Base-by-base conservation (phyloP, 2,329 filamentous ascomycete species). In the Orbilia ellipsospora region DNA sequence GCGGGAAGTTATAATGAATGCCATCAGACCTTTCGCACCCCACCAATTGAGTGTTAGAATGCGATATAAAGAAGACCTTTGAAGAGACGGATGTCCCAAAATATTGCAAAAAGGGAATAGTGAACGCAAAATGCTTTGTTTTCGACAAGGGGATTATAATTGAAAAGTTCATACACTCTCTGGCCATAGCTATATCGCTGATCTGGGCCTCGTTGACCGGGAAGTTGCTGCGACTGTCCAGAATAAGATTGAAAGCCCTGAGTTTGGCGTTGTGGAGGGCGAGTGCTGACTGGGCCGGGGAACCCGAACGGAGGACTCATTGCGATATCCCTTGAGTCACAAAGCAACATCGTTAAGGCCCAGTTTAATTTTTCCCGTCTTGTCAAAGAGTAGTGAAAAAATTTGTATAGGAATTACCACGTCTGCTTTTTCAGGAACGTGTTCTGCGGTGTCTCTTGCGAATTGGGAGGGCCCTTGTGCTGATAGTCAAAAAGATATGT, bases 261-360 rank as follows among this genome's bases (percentile, higher is more conserved):
- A 23, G 4, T 59, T 40, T 67, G 63, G 15, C 63, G 54, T 62
- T 74, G 65, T 10, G 45, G 70, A 31, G 70, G 70, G 45, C 63
- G 70, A 51, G 70, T 57, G 16, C 62, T 56, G 31, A 67, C 69
- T 26, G 69, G 61, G 52, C 63, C 63, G 15, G 56, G 63, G 28
- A 74, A 67, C 51, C 70, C 70, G 18, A 74, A 68, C 50, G 70
- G 63, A 68, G 70, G 70, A 62, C 70, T 68, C 70, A 63, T 74
- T 68, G 63, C 70, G 70, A 65, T 66, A 68, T 74, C 70, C 70
- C 70, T 74, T 74, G 70, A 74, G 57, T 74, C 70, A 74, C 70
- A 74, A 57, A 74, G 70, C 50, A 74, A 74, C 70, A 74, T 74
- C 63, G 70, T 74, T 74, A 74, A 74, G 70, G 70, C 70, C 63